These are phyloP conservation scores for Mycena epipterygia DNA, from an alignment of 768 basidiomycete species.

Conservation along the genomic window DNA sequence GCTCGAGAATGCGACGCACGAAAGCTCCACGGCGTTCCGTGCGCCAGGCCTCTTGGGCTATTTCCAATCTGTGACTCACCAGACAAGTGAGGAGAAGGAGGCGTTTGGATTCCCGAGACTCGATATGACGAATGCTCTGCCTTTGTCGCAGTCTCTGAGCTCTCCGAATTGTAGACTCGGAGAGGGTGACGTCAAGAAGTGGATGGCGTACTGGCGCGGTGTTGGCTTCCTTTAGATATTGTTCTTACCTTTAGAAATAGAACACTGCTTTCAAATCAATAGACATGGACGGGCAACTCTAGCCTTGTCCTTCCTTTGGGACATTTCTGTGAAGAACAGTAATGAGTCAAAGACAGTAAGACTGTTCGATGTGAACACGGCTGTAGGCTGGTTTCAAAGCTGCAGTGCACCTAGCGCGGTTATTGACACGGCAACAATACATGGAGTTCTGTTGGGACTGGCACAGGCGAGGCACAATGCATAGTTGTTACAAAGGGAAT, in stretches of 20 bases:
- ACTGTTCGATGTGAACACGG: too few species aligned
- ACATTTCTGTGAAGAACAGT: too few species aligned
- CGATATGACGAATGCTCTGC: constrained; percentile 1
- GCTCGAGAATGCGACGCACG: not conserved
- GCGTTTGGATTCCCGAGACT: constrained; percentile 11
- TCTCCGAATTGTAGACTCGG: not conserved
- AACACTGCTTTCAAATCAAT: too few species aligned
- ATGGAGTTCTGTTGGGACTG: too few species aligned
- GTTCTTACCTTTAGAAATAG: not conserved
- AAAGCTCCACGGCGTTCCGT: not conserved
- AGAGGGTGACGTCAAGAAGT: constrained; percentile 21
- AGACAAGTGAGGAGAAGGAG: not conserved
- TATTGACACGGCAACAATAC: too few species aligned
- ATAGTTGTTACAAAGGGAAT: not conserved
- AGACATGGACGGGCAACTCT: too few species aligned
- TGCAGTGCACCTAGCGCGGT: too few species aligned
- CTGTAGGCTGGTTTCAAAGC: too few species aligned
- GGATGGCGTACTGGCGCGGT: constrained; percentile 32
- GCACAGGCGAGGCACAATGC: too few species aligned
- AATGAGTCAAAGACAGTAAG: too few species aligned
- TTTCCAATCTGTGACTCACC: not conserved
- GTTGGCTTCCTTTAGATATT: not conserved
- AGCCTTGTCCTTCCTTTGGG: too few species aligned
- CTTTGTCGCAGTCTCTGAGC: not conserved
- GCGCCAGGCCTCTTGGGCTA: not conserved